Percentiles rank a stretch among this genome's conserved stretches.
Evolutionary conservation across 176 grass and related monocot species (phyloP).

Genomic region (Oryza brachyantha): DNA sequence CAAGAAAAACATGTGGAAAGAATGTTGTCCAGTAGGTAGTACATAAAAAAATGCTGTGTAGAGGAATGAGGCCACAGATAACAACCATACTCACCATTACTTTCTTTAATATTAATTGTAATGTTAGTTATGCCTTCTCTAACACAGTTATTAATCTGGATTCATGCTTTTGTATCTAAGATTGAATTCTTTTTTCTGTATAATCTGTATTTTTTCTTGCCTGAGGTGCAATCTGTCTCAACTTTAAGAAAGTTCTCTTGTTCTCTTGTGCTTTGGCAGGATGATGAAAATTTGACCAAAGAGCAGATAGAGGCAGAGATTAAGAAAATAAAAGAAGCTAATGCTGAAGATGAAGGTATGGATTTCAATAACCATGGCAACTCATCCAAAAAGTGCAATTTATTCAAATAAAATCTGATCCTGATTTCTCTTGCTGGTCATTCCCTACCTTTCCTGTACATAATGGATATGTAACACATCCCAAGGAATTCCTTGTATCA

Average conservation of each 20-base stretch:
- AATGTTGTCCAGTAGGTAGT: background rate
- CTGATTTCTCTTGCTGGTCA: background rate
- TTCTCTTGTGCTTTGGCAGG: slow-evolving; percentile 41
- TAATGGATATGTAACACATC: slow-evolving; percentile 1
- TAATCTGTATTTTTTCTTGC: background rate
- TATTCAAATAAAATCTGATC: background rate
- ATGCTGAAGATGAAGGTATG: slow-evolving; percentile 94
- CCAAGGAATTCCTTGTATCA: no score
- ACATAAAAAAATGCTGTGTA: background rate
- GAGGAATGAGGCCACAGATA: background rate
- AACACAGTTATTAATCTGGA: background rate
- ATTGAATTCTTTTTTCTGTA: background rate
- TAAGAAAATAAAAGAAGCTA: slow-evolving; percentile 90
- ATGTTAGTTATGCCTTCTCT: background rate
- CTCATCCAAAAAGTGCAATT: background rate
- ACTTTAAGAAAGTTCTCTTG: background rate
- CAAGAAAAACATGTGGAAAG: background rate
- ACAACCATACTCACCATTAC: background rate
- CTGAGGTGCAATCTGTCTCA: background rate
- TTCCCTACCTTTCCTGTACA: background rate
- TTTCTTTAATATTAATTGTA: no score
- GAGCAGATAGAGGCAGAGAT: slow-evolving; percentile 97
- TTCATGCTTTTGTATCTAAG: background rate
- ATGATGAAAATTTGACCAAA: slow-evolving; percentile 88
- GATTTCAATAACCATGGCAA: background rate